Evolutionary conservation across 129 eudicot species (phyloP).

Genomic region (Saposhnikovia divaricata): DNA sequence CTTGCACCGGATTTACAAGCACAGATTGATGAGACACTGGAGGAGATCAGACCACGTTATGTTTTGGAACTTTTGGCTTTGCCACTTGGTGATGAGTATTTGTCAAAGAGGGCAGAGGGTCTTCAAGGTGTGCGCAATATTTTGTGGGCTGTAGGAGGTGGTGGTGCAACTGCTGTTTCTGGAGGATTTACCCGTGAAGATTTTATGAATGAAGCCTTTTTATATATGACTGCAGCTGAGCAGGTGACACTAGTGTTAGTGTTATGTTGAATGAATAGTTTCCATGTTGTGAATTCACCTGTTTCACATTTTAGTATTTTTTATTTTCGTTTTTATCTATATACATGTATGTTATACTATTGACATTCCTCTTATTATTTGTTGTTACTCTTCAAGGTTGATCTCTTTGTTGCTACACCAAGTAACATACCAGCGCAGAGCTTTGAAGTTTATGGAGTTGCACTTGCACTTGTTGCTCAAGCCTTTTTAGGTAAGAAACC

Average conservation of each 20-base stretch:
- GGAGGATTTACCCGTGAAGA: constrained; percentile 94
- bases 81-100: constrained; percentile 68
- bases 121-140: constrained; percentile 92
- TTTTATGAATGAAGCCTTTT: constrained; percentile 91
- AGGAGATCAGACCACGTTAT: constrained; percentile 84
- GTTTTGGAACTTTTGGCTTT: constrained; percentile 84
- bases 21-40: constrained; percentile 92
- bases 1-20: constrained; percentile 96
- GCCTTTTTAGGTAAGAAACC: constrained; percentile 84
- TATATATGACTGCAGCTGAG: constrained; percentile 78
- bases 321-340: neutral
- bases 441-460: constrained; percentile 89
- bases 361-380: neutral
- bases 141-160: constrained; percentile 98
- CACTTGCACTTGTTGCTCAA: constrained; percentile 91
- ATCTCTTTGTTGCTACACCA: constrained; percentile 82
- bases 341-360: constrained; percentile 2
- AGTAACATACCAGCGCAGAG: constrained; percentile 84
- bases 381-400: constrained; percentile 42
- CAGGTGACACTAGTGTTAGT: constrained; percentile 38
- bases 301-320: neutral
- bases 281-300: neutral
- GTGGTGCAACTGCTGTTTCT: constrained; percentile 90
- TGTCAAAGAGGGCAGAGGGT: constrained; percentile 71
- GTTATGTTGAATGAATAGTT: neutral